phyloP scores from a whole-genome alignment of 2,329 filamentous ascomycete genomes.

The Aspergillus thermomutatus region DNA sequence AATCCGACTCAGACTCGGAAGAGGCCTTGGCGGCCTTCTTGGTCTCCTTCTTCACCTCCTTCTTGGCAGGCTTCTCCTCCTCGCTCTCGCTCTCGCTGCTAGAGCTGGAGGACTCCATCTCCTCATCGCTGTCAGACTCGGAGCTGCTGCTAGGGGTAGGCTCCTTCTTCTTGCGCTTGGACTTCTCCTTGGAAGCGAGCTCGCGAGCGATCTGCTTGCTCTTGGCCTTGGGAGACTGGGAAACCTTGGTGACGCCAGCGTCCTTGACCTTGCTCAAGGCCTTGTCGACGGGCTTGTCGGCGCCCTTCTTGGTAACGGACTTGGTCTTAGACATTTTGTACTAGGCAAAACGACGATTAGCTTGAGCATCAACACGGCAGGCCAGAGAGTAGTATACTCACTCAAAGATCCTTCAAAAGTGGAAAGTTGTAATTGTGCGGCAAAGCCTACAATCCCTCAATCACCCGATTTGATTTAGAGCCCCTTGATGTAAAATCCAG shows the following conservation, averaged over 20 bases:
- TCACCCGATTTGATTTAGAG: slow-evolving; percentile 32
- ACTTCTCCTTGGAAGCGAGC: slow-evolving; percentile 41
- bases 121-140: slow-evolving; percentile 36
- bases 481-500: slow-evolving; percentile 28
- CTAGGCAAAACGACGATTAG: slow-evolving; percentile 18
- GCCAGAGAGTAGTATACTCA: neutral
- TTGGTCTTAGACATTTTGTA: slow-evolving; percentile 47
- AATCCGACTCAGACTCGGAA: slow-evolving; percentile 24
- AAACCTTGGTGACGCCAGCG: slow-evolving; percentile 43
- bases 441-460: slow-evolving; percentile 36
- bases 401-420: slow-evolving; percentile 2
- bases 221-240: slow-evolving; percentile 43
- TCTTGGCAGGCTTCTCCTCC: slow-evolving; percentile 30
- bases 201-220: slow-evolving; percentile 44
- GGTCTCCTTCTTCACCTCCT: slow-evolving; percentile 21
- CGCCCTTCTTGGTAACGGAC: slow-evolving; percentile 34
- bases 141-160: slow-evolving; percentile 36
- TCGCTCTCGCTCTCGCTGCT: slow-evolving; percentile 35
- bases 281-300: slow-evolving; percentile 41
- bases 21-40: slow-evolving; percentile 29
- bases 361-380: slow-evolving; percentile 4
- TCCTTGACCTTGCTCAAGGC: slow-evolving; percentile 48
- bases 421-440: slow-evolving; percentile 31
- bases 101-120: slow-evolving; percentile 32
- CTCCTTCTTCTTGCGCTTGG: slow-evolving; percentile 43